Base-by-base conservation (phyloP, 2,329 filamentous ascomycete genomes). In the Chrysosporium queenslandicum region DNA sequence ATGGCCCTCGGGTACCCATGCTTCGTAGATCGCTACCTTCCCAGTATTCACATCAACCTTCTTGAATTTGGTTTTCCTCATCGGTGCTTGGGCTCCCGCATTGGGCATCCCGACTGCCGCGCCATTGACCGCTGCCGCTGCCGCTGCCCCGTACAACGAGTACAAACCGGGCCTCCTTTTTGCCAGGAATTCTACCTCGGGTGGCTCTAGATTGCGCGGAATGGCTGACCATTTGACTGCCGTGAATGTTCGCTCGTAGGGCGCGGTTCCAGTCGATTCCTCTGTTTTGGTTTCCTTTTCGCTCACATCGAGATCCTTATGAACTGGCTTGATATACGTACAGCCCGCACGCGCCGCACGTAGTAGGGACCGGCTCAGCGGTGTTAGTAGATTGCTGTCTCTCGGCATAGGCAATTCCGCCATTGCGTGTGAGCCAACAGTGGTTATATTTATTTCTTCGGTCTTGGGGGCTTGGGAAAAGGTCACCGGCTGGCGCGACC, bases 321-420 rank as follows among this genome's bases (percentile, higher is more conserved):
- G 79, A 11, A 77, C 76, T 29, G 82, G 81, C 14, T 84, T 79
- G 66, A 94, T 90, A 61, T 86, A 88, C 11, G 87, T 74, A 50
- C 79, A 78, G 4, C 86, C 86, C 18, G 86, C 87, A 54, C 90
- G 80, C 45, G 88, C 87, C 34, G 86, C 85, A 53, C 86, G 83
- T 12, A 96, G 75, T 4, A 96, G 77, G 58, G 90, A 86, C 62
- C 92, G 86, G 50, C 85, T 91, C 65, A 89, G 85, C 1, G 83
- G 78, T 0, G 86, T 79, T 8, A 96, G 74, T 29, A 94, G 75
- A 53, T 85, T 79, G 27, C 81, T 86, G 65, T 95, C 91, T 61
- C 86, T 86, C 36, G 91, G 91, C 87, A 96, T 91, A 41, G 87
- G 83, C 16, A 88, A 77, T 64, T 95, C 90, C 45, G 82, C 83